These are phyloP conservation scores for Leccinum angustisporum DNA, from an alignment of 1,284 basidiomycete species.

Conservation along the genomic window DNA sequence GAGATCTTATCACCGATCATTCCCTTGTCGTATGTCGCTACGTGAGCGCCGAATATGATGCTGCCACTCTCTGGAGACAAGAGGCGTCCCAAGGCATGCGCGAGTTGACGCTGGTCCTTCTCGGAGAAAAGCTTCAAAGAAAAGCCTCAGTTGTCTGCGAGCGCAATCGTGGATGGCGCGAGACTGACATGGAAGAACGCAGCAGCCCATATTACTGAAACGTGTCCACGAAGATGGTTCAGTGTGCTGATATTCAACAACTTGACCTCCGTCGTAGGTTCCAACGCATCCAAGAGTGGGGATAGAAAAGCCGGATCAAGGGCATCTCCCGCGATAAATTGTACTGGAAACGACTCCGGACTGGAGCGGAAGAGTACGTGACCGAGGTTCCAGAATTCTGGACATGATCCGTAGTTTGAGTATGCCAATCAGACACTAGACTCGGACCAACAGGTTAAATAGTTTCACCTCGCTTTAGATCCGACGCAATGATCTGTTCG, in stretches of 20 bases:
- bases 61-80: slow-evolving; percentile 40
- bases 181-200: slow-evolving; percentile 42
- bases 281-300: background rate
- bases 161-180: slow-evolving; percentile 7
- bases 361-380: slow-evolving; percentile 36
- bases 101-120: slow-evolving; percentile 36
- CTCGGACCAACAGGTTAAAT: background rate
- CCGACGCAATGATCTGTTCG: slow-evolving; percentile 21
- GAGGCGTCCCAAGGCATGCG: slow-evolving; percentile 35
- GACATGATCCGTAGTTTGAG: background rate
- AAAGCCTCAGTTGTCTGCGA: background rate
- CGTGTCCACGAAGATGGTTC: slow-evolving; percentile 38
- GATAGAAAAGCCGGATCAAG: slow-evolving; percentile 27
- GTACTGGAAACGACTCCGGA: slow-evolving; percentile 32
- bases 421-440: background rate
- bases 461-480: slow-evolving; percentile 23
- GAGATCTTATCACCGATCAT: slow-evolving; percentile 1
- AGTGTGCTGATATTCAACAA: slow-evolving; percentile 32
- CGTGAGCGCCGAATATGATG: slow-evolving; percentile 38
- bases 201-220: slow-evolving; percentile 40
- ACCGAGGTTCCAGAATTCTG: slow-evolving; percentile 36
- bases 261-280: slow-evolving; percentile 13
- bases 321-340: slow-evolving; percentile 35
- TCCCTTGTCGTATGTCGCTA: slow-evolving; percentile 13
- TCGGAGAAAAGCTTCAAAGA: slow-evolving; percentile 40